phyloP scores from a whole-genome alignment of 2,329 filamentous ascomycete species.

The Aureobasidium melanogenum region DNA sequence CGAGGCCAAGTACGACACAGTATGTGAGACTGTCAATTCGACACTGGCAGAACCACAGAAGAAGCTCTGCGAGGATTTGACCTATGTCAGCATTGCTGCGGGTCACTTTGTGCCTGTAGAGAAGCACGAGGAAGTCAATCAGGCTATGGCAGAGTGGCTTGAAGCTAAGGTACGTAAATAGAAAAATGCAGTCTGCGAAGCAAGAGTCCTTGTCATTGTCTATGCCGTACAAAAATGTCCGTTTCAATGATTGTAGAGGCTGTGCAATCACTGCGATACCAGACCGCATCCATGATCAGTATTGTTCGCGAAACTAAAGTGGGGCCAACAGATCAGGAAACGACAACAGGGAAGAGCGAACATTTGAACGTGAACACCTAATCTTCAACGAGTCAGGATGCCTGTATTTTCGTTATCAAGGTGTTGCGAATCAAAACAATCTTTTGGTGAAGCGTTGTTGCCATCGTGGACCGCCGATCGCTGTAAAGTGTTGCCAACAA shows the following conservation, averaged over 20 bases:
- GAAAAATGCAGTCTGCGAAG: background rate
- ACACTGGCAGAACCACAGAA: conserved; percentile 29
- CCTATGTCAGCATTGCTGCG: conserved; percentile 36
- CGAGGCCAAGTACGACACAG: conserved; percentile 31
- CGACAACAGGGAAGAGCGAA: background rate
- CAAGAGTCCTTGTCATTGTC: background rate
- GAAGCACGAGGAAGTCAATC: conserved; percentile 21
- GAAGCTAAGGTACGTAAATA: background rate
- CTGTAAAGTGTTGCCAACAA: background rate
- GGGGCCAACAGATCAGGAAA: background rate
- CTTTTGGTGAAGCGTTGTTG: background rate
- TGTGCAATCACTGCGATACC: background rate
- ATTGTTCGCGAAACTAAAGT: background rate
- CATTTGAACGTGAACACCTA: background rate
- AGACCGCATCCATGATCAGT: background rate
- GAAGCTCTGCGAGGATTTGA: conserved; percentile 30
- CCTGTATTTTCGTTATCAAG: background rate
- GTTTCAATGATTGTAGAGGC: background rate
- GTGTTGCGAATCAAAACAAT: background rate
- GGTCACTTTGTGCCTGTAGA: conserved; percentile 22
- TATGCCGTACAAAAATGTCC: background rate
- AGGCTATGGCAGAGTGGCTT: conserved; percentile 20
- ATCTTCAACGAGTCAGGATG: background rate
- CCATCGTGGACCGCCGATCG: background rate
- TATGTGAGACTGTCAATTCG: conserved; percentile 28